Evolutionary conservation across 2,329 filamentous ascomycete species (phyloP).

Genomic region (Arthroderma sp.): DNA sequence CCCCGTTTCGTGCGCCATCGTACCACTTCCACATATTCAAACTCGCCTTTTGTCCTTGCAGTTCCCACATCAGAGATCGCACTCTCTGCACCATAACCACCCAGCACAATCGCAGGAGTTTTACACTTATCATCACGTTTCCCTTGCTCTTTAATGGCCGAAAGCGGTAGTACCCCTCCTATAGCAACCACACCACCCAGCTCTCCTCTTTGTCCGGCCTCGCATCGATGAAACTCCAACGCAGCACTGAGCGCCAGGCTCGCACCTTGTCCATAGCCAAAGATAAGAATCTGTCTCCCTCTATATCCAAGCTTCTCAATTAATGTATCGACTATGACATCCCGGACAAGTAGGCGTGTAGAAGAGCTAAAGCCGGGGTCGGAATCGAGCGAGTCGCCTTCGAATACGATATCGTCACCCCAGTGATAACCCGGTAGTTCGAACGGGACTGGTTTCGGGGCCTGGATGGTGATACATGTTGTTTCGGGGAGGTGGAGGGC

Average conservation of each 20-base stretch:
- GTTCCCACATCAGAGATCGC: constrained; percentile 51
- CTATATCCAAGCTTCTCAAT: constrained; percentile 47
- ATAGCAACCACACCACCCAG: constrained; percentile 31
- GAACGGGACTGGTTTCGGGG: constrained; percentile 55
- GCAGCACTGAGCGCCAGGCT: constrained; percentile 47
- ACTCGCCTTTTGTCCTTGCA: constrained; percentile 51
- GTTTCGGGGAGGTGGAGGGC: constrained; percentile 65
- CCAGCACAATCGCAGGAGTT: constrained; percentile 31
- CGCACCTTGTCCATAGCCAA: constrained; percentile 57
- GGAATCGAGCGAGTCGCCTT: constrained; percentile 44
- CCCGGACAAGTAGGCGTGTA: constrained; percentile 33
- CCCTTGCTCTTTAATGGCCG: constrained; percentile 14
- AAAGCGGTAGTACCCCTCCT: constrained; percentile 29
- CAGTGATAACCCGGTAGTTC: constrained; percentile 55
- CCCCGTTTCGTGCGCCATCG: constrained; percentile 56
- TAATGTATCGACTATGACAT: constrained; percentile 41
- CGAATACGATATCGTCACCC: constrained; percentile 52
- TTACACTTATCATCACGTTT: constrained; percentile 20
- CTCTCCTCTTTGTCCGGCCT: constrained; percentile 11
- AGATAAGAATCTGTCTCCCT: constrained; percentile 46
- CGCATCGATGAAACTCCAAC: constrained; percentile 25
- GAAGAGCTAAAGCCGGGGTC: constrained; percentile 50
- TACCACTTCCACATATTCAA: constrained; percentile 53
- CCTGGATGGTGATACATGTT: constrained; percentile 60
- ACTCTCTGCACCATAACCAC: constrained; percentile 25